These are phyloP conservation scores for Mayamaea pseudoterrestris DNA, from an alignment of 108 stramenopile genomes.

Conservation along the genomic window DNA sequence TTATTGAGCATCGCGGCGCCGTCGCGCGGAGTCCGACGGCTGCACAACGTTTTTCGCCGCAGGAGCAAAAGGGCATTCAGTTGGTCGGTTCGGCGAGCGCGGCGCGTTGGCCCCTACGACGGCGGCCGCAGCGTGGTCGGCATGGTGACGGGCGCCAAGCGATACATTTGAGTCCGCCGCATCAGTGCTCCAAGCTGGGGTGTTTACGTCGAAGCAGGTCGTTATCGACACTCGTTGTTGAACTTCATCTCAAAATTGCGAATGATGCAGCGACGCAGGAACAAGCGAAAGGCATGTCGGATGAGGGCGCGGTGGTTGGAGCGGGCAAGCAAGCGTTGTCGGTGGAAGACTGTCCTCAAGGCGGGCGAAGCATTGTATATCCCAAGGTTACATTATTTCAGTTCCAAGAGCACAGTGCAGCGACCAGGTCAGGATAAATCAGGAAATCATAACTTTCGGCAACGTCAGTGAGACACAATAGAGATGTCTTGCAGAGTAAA, in stretches of 20 bases:
- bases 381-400: slow-evolving; percentile 81
- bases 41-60: slow-evolving; percentile 57
- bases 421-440: slow-evolving; percentile 58
- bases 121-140: slow-evolving; percentile 84
- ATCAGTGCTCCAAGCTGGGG: slow-evolving; percentile 57
- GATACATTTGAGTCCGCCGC: slow-evolving; percentile 88
- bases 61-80: slow-evolving; percentile 76
- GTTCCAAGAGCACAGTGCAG: slow-evolving; percentile 90
- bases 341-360: slow-evolving; percentile 79
- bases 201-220: slow-evolving; percentile 37
- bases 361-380: slow-evolving; percentile 86
- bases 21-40: slow-evolving; percentile 39
- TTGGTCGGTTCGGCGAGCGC: slow-evolving; percentile 76
- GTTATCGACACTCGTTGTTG: slow-evolving; percentile 78
- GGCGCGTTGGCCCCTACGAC: slow-evolving; percentile 94
- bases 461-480: slow-evolving; percentile 24
- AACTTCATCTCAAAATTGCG: slow-evolving; percentile 61
- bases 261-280: slow-evolving; percentile 19
- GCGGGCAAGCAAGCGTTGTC: slow-evolving; percentile 20
- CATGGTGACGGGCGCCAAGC: slow-evolving; percentile 90
- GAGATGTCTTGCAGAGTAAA: neutral
- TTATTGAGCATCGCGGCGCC: slow-evolving; percentile 61
- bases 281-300: slow-evolving; percentile 28
- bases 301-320: slow-evolving; percentile 52
- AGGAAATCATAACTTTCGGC: slow-evolving; percentile 36